Conservation (phyloP, 805 yeast genomes). For the Ogataea angusta region DNA sequence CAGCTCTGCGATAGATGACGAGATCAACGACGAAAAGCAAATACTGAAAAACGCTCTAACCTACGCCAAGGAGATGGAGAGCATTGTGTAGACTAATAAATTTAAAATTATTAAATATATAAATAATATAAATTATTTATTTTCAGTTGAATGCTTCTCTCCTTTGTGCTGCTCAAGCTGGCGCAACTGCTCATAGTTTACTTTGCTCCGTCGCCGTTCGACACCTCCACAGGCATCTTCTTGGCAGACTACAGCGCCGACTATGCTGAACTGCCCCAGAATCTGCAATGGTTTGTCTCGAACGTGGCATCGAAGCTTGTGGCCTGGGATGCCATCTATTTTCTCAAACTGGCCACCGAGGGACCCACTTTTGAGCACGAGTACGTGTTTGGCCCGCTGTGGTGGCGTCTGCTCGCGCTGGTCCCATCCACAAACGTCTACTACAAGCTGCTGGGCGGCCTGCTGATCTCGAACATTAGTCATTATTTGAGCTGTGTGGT, state of each 20-base stretch:
- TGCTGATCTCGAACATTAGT: constrained; percentile 47
- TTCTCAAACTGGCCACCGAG: constrained; percentile 50
- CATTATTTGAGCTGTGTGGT: constrained; percentile 50
- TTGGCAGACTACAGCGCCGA: constrained; percentile 24
- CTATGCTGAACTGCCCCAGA: constrained; percentile 4
- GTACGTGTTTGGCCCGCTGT: constrained; percentile 79
- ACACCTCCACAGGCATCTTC: constrained; percentile 43
- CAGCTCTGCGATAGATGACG: constrained; percentile 27
- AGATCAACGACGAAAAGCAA: constrained; percentile 40
- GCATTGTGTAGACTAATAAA: constrained; percentile 60
- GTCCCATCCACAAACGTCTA: constrained; percentile 36
- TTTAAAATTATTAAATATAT: too few species aligned
- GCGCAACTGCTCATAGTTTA: constrained; percentile 38
- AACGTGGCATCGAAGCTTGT: constrained; percentile 50
- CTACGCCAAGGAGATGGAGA: constrained; percentile 89
- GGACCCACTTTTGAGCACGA: constrained; percentile 77
- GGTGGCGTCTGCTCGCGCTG: constrained; percentile 50
- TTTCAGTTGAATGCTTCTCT: constrained; percentile 9
- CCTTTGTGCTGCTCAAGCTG: constrained; percentile 34
- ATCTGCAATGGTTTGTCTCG: constrained; percentile 6
- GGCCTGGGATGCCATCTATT: constrained; percentile 87
- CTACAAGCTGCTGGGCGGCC: constrained; percentile 43
- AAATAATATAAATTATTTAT: too few species aligned
- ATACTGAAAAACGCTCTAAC: constrained; percentile 70
- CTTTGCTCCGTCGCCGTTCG: constrained; percentile 45